Conservation (phyloP, 106 monocot species). For the Triglochin maritima region DNA sequence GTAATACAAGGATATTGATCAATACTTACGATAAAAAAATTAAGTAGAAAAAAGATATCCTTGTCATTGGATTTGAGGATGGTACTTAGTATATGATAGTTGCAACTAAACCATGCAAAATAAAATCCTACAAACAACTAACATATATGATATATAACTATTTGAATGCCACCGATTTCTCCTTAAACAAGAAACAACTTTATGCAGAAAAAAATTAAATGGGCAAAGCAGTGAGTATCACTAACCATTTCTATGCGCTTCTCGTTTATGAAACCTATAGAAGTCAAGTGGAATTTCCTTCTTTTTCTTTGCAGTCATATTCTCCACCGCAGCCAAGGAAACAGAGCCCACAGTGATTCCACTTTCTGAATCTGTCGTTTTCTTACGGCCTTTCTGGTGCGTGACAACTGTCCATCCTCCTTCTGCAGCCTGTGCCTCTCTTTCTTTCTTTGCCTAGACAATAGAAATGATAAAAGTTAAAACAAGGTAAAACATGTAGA, state of each 20-base stretch:
- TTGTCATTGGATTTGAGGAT: too few relatives aligned
- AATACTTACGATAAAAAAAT: too few relatives aligned
- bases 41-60: too few relatives aligned
- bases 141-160: too few relatives aligned
- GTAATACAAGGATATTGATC: too few relatives aligned
- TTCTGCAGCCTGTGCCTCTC: conserved; percentile 56
- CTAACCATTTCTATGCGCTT: conserved; percentile 70
- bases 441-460: conserved; percentile 67
- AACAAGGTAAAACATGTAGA: background rate
- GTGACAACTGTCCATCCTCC: conserved; percentile 85
- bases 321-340: conserved; percentile 61
- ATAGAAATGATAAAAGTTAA: background rate
- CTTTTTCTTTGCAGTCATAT: conserved; percentile 58
- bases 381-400: conserved; percentile 89
- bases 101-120: too few relatives aligned
- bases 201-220: too few relatives aligned
- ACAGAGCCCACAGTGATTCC: conserved; percentile 77
- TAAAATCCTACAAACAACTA: too few relatives aligned
- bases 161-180: too few relatives aligned
- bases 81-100: too few relatives aligned
- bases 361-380: conserved; percentile 81
- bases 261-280: conserved; percentile 71
- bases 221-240: background rate
- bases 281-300: conserved; percentile 61
- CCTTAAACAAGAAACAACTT: too few relatives aligned